Evolutionary conservation across 225 moss, liverwort and hornwort genomes (phyloP).

Genomic region (Straminergon stramineum): DNA sequence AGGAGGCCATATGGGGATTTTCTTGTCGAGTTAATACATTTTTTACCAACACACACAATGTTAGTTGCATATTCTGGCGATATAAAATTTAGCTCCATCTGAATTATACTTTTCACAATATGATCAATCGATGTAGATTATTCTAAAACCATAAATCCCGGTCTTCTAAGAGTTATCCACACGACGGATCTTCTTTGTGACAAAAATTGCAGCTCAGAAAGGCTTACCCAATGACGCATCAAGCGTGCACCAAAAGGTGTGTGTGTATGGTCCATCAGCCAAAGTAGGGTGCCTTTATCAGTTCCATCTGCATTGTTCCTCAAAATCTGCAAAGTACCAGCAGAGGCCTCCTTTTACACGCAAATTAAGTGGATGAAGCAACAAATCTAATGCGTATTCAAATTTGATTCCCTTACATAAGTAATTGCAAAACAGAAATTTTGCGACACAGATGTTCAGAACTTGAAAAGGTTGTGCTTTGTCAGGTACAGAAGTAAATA

Average conservation of each 20-base stretch:
- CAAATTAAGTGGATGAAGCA: not conserved
- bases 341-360: not conserved
- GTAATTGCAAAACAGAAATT: not conserved
- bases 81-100: not conserved
- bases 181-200: not conserved
- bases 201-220: not conserved
- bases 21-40: not conserved
- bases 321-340: slow-evolving; percentile 50
- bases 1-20: not conserved
- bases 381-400: not conserved
- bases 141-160: not conserved
- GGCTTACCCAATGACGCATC: slow-evolving; percentile 81
- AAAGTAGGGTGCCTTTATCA: slow-evolving; percentile 82
- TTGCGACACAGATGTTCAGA: not conserved
- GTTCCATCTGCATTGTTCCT: slow-evolving; percentile 81
- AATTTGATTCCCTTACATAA: not conserved
- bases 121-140: not conserved
- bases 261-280: slow-evolving; percentile 89
- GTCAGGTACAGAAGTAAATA: slow-evolving; percentile 1
- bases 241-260: slow-evolving; percentile 90
- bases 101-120: not conserved
- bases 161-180: not conserved
- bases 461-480: not conserved
- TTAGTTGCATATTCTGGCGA: not conserved
- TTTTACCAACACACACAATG: not conserved